Percentiles rank a stretch among this genome's conserved stretches.
These are phyloP conservation scores for Entophlyctis helioformis DNA, from an alignment of 192 early-diverging fungal genomes.

Conservation along the genomic window DNA sequence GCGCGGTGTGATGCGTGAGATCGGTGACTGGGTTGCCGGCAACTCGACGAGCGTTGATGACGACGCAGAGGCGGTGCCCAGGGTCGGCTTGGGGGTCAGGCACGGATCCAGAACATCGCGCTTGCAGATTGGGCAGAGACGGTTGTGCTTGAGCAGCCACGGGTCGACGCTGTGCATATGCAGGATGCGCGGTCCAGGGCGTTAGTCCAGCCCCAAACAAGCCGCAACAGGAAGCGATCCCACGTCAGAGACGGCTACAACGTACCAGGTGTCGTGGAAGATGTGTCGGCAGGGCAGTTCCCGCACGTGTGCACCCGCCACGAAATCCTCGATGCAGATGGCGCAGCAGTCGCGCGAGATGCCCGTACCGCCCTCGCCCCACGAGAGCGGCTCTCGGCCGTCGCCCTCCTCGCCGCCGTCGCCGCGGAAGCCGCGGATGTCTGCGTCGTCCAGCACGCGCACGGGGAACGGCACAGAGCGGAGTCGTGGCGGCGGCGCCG, in stretches of 20 bases:
- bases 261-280: conserved; percentile 29
- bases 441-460: conserved; percentile 7
- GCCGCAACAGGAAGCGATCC: too few species aligned
- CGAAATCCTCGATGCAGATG: conserved; percentile 39
- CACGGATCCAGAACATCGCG: conserved; percentile 24
- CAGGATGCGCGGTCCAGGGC: background rate
- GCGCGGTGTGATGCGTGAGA: too few species aligned
- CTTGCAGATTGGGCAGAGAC: conserved; percentile 40
- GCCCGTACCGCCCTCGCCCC: too few species aligned
- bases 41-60: too few species aligned
- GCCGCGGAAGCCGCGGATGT: conserved; percentile 1
- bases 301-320: conserved; percentile 16
- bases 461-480: conserved; percentile 7
- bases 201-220: background rate
- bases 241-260: background rate
- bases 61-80: too few species aligned
- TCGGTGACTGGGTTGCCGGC: too few species aligned
- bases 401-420: background rate
- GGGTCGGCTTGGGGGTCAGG: too few species aligned
- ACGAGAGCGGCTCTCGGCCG: too few species aligned
- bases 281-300: conserved; percentile 32
- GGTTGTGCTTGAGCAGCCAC: conserved; percentile 32
- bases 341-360: conserved; percentile 22
- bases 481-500: background rate
- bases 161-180: conserved; percentile 27